Base-by-base conservation (phyloP, 345 rosid genomes). In the Brassica incana region DNA sequence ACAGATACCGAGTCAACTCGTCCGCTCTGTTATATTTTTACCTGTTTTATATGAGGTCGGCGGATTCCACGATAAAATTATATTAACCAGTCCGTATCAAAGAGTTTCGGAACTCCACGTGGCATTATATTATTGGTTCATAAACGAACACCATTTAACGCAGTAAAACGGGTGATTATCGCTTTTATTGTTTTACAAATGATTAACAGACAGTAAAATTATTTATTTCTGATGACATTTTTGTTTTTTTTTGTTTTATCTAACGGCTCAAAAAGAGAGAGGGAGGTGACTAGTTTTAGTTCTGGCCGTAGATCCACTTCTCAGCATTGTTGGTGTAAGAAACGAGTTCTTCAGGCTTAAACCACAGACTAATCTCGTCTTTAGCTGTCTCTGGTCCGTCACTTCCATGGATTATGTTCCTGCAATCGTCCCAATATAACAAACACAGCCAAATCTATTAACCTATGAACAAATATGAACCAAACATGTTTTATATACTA, bases 351-450 rank as follows among this genome's bases (percentile, higher is more conserved):
- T 93, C 93, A 10, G 97, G 97, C 80, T 91, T 89, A 89, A 95
- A 95, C 99, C 99, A 95, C 77, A 95, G 77, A 65, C 65, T 85
- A 58, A 93, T 93, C 89, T 95, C 98, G 66, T 93, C 92, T 81
- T 89, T 89, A 35, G 99, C 98, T 0, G 99, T 95, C 85, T 95
- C 97, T 4, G 96, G 96, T 66, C 98, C 99, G 74, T 95, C 99
- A 58, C 99, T 95, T 72, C 99, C 99, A 40, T 95, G 99, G 60
- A 95, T 95, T 79, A 95, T 90, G 71, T 95, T 95, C 84, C 98
- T 95, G 65, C 86, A 48, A 54, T 40, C 23, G 4, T 59, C 48
- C 68, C 52, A 73, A 7, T 69, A 1, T 69, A 5, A 52, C 36
- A 74, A 64, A n/a, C 67, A 32, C 5, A 14, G 35, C 54, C 62